Evolutionary conservation across 2,329 filamentous ascomycete species (phyloP), one percentile per base, ranked within the genome.

Genomic region (Paracamarosporium sp.): DNA sequence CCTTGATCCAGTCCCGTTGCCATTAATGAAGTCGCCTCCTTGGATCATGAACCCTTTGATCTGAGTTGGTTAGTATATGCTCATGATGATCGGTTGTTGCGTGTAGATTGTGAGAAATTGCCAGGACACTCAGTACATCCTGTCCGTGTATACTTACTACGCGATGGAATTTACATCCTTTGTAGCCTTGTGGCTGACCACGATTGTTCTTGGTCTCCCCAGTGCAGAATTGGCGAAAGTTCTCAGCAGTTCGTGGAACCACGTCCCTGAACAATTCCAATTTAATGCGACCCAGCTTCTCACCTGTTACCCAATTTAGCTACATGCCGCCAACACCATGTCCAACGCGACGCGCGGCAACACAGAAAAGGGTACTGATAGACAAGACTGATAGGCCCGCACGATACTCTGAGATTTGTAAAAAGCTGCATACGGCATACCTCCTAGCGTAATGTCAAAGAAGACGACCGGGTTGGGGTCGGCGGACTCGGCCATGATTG

Each of bases 11-110:
- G 92, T 96, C 50, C 95, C 95, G 76, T 98, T 91, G 51, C 93
- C 92, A 70, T 97, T 93, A 41, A 97, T 82, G 76, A 98, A 98
- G 78, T 99, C 95, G 53, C 95, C 95, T 44, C 94, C 94, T 78
- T 99, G 95, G 71, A 95, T 91, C 94, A 98, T 98, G 81, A 98
- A 97, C 70, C 91, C 90, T 79, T 91, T 91, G 76, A 97, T 97
- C 92, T 96, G 2, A 7, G 5, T 17, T 9, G 4, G 30, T 72
- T 20, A 70, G 64, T 38, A 25, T 31, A 27, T 47, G 44, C n/a
- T 11, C n/a, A 31, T 40, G 20, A 12, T 17, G 35, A 6, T n/a
- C 1, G 17, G 30, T 44, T 12, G 22, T 15, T 20, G n/a, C 4
- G 7, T 17, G 27, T 12, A 40, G n/a, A 7, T 22, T 38, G 28